A percentile compares a stretch with the other conserved stretches of the same genome.
Conservation (phyloP, 2,329 filamentous ascomycete genomes). For the Apiospora phragmitis region DNA sequence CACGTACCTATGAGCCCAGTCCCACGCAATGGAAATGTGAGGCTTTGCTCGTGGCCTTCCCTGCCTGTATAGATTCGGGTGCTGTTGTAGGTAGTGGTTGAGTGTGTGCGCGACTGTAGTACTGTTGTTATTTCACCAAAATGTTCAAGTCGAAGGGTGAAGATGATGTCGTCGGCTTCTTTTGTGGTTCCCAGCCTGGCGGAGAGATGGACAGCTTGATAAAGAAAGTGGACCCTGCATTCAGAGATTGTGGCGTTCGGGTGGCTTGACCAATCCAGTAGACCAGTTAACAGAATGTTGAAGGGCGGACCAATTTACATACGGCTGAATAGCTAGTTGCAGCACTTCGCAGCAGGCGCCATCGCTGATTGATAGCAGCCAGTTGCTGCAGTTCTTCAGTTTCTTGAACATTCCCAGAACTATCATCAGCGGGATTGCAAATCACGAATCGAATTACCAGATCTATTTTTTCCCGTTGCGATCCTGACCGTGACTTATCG, state of each 20-base stretch:
- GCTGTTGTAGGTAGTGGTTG: background rate
- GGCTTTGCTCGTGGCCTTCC: constrained; percentile 11
- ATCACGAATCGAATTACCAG: background rate
- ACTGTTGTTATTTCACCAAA: background rate
- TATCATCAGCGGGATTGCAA: background rate
- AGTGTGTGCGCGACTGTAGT: background rate
- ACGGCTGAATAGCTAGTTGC: background rate
- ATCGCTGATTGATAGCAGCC: no score
- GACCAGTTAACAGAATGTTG: background rate
- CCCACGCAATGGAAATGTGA: constrained; percentile 10
- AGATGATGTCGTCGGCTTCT: constrained; percentile 16
- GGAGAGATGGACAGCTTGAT: background rate
- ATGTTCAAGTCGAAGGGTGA: background rate
- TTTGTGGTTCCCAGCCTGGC: constrained; percentile 9
- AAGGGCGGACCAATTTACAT: background rate
- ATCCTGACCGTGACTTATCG: background rate
- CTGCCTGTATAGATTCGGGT: background rate
- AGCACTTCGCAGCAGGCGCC: no score
- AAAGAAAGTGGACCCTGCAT: background rate
- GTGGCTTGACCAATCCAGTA: background rate
- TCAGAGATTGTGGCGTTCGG: background rate
- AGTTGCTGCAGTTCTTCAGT: background rate
- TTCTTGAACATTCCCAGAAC: background rate
- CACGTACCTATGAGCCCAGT: constrained; percentile 53
- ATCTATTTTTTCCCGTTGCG: background rate